These are phyloP conservation scores for Patellifolia procumbens DNA, from an alignment of 179 eudicot genomes.

Conservation along the genomic window DNA sequence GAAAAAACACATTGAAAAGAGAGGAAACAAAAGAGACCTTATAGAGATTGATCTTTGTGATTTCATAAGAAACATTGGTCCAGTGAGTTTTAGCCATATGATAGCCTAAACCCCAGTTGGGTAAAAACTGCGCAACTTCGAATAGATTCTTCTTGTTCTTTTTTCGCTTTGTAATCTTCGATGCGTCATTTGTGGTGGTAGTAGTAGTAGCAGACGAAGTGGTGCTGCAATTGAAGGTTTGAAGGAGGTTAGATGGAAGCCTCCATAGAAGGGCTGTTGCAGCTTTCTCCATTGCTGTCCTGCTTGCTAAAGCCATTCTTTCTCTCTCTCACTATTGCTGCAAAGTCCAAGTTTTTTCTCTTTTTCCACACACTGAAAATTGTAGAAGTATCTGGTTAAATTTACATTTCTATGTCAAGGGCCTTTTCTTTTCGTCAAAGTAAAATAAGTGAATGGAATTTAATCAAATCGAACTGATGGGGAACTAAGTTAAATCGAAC, in stretches of 20 bases:
- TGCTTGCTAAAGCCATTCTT: constrained; percentile 39
- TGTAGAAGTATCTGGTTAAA: neutral
- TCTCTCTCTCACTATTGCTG: neutral
- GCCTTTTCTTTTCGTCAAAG: no score
- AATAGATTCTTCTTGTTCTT: constrained; percentile 74
- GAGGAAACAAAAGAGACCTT: constrained; percentile 45
- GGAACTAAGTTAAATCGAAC: no score
- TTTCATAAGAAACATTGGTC: constrained; percentile 74
- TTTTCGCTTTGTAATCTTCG: constrained; percentile 43
- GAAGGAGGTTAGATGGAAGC: constrained; percentile 35
- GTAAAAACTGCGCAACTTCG: constrained; percentile 82
- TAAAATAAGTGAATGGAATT: no score
- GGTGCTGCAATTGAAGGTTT: constrained; percentile 39
- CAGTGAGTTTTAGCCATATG: constrained; percentile 93
- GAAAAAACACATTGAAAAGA: neutral
- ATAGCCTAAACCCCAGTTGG: constrained; percentile 93
- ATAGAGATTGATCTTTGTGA: constrained; percentile 90
- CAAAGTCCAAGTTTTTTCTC: neutral
- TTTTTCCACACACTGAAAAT: neutral
- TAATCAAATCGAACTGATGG: no score
- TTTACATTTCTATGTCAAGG: no score
- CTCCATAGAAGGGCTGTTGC: constrained; percentile 36
- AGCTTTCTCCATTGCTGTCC: constrained; percentile 30
- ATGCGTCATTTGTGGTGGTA: constrained; percentile 31
- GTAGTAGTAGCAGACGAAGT: constrained; percentile 36